These are phyloP conservation scores for Aphanomyces invadans DNA, from an alignment of 352 stramenopile genomes.

Conservation along the genomic window DNA sequence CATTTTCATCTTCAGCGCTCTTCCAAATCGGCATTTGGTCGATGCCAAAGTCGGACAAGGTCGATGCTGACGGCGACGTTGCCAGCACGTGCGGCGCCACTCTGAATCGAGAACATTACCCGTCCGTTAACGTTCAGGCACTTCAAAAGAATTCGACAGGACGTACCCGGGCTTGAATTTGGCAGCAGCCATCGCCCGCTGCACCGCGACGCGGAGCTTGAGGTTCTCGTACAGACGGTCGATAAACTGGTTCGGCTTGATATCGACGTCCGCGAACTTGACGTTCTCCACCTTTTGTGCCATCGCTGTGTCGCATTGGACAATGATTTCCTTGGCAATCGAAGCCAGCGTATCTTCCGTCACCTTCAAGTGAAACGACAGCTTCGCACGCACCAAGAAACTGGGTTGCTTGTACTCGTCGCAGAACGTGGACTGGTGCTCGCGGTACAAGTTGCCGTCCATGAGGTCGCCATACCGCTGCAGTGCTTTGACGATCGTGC, in stretches of 20 bases:
- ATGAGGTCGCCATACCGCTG: slow-evolving; percentile 72
- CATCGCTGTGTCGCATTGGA: slow-evolving; percentile 26
- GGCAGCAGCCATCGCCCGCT: slow-evolving; percentile 51
- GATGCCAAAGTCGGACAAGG: slow-evolving; percentile 40
- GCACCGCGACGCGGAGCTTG: slow-evolving; percentile 74
- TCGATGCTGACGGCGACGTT: slow-evolving; percentile 37
- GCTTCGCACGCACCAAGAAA: slow-evolving; percentile 61
- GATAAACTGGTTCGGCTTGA: slow-evolving; percentile 62
- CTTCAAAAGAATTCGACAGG: too few relatives aligned
- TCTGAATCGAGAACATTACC: slow-evolving; percentile 30
- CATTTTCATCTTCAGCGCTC: slow-evolving; percentile 74
- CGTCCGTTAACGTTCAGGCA: background rate
- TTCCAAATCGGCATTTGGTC: slow-evolving; percentile 40
- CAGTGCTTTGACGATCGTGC: slow-evolving; percentile 56
- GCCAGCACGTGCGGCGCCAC: slow-evolving; percentile 51
- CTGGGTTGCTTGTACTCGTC: slow-evolving; percentile 72
- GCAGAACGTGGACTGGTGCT: slow-evolving; percentile 45
- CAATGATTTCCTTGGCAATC: slow-evolving; percentile 53
- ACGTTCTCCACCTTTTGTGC: slow-evolving; percentile 45
- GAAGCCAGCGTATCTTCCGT: slow-evolving; percentile 44
- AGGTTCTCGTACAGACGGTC: slow-evolving; percentile 81
- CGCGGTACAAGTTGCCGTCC: slow-evolving; percentile 47
- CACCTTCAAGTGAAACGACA: slow-evolving; percentile 46
- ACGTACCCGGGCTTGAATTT: slow-evolving; percentile 33
- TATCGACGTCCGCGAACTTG: slow-evolving; percentile 69